phyloP scores from a whole-genome alignment of 176 grass and related monocot genomes.

The Oryza longistaminata region DNA sequence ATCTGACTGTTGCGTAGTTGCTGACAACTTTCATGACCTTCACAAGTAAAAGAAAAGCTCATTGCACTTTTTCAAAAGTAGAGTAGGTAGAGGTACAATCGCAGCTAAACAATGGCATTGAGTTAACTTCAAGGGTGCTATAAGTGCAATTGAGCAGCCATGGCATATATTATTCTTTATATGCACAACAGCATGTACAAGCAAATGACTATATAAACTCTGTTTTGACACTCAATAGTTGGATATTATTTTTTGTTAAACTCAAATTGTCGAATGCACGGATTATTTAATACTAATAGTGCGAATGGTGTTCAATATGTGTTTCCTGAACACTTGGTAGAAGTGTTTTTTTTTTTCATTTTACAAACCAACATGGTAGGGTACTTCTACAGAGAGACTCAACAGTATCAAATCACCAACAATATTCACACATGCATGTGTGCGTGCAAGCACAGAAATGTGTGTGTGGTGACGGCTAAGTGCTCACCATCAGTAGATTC shows the following conservation, averaged over 20 bases:
- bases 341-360: neutral
- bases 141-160: neutral
- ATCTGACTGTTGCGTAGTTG: constrained; percentile 24
- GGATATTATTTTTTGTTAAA: neutral
- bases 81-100: constrained; percentile 24
- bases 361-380: constrained; percentile 7
- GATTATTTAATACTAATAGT: neutral
- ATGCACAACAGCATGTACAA: constrained; percentile 6
- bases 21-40: constrained; percentile 44
- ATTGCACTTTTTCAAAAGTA: constrained; percentile 6
- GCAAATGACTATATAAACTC: no score
- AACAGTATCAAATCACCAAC: neutral
- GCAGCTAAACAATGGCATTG: constrained; percentile 2
- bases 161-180: neutral
- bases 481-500: constrained; percentile 50
- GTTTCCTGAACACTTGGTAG: neutral
- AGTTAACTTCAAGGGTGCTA: neutral
- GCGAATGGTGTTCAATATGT: neutral
- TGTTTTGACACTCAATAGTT: neutral
- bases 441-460: neutral
- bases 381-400: no score
- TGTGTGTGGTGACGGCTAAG: neutral
- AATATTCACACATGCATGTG: neutral
- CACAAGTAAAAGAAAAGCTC: constrained; percentile 7
- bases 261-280: neutral